Conservation (phyloP, 1,284 basidiomycete species). For the Naganishia liquefaciens region DNA sequence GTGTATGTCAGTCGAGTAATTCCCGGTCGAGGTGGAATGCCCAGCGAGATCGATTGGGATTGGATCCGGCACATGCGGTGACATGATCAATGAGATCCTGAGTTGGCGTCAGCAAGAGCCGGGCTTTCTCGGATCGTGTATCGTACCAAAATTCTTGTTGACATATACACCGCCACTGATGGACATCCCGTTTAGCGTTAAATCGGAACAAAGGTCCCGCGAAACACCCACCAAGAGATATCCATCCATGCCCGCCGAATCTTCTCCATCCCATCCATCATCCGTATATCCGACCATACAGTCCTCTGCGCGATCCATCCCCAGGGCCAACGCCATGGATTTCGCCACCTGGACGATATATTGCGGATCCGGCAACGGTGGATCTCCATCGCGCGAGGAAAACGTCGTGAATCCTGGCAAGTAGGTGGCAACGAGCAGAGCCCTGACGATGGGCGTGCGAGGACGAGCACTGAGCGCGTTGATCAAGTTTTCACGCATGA, state of each 20-base stretch:
- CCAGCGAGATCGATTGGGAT: not conserved
- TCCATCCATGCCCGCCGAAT: slow-evolving; percentile 9
- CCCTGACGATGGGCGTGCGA: not conserved
- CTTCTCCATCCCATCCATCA: not conserved
- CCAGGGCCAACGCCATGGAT: slow-evolving; percentile 3
- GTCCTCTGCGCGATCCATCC: slow-evolving; percentile 1
- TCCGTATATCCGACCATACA: not conserved
- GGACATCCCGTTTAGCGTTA: not conserved
- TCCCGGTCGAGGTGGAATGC: not conserved
- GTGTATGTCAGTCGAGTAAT: not conserved
- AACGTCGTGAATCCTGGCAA: slow-evolving; percentile 12
- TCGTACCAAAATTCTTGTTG: slow-evolving; percentile 22
- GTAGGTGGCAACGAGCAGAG: not conserved
- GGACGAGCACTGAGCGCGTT: not conserved
- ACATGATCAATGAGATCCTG: slow-evolving; percentile 9
- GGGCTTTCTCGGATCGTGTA: not conserved
- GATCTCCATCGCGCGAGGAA: not conserved
- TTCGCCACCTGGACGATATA: slow-evolving; percentile 6
- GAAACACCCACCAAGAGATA: slow-evolving; percentile 6
- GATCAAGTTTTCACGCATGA: not conserved
- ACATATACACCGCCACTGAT: slow-evolving; percentile 9
- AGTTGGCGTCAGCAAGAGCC: not conserved
- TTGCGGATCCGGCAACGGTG: not conserved
- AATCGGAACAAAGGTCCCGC: too few species aligned
- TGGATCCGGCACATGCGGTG: not conserved